Base-by-base conservation (phyloP, 2,329 filamentous ascomycete genomes). In the Scedosporium aurantiacum region DNA sequence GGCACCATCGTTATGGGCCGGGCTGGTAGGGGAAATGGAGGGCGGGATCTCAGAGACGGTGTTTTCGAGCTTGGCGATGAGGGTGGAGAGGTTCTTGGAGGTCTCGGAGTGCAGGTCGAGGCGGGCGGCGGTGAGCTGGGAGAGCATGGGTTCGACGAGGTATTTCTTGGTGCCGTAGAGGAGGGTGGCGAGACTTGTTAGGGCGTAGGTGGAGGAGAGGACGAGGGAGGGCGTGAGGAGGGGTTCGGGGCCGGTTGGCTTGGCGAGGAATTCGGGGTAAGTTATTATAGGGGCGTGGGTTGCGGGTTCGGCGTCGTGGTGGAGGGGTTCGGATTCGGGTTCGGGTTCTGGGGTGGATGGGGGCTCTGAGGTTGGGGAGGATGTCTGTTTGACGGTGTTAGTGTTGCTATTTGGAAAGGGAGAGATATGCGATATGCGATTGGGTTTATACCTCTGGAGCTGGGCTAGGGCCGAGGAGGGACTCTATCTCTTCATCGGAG, bases 151-250 rank as follows among this genome's bases (percentile, higher is more conserved):
- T 40, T 78, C 79, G 52, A 92, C 74, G 57, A 90, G 78, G 70
- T 83, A 89, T 66, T 83, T 87, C 66, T 85, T 86, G 4, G 86
- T 79, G 65, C 87, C 89, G 71, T 92, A 91, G 63, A 90, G 73
- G 47, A 86, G 74, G 18, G 83, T 78, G n/a, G 83, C 82, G 25
- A 85, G 71, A 37, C 79, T 80, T 43, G 78, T 78, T 59, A 84
- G 79, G 65, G 79, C 75, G 68, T 84, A 84, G 62, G 87, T 74
- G 37, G 83, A 81, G 66, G 81, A 82, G 65, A 85, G 73, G 59
- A 89, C 78, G 63, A 81, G 76, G 28, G 75, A 74, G 61, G 79
- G 80, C 12, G 85, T 88, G 65, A 88, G 76, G n/a, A 89, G 73
- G 0, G 86, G 85, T 10, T 83, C 79, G 4, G 83, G 80, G 1